Base-by-base conservation (phyloP, 2,329 filamentous ascomycete genomes). In the Periglandula ipomoeae region DNA sequence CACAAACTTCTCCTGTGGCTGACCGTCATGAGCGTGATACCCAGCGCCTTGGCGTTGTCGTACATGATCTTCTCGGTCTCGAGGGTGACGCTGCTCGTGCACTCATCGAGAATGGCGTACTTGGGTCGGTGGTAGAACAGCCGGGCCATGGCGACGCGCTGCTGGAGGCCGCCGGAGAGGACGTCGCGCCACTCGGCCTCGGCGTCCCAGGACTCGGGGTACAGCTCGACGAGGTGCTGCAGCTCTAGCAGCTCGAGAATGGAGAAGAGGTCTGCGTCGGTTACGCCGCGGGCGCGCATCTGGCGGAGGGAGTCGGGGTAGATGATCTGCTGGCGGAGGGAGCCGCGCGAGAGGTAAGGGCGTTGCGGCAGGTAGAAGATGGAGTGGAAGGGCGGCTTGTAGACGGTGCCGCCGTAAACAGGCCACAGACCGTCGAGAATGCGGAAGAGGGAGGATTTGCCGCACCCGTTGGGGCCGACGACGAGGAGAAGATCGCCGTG, bases 281-380 rank as follows among this genome's bases (percentile, higher is more conserved):
- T 89, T 30, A 93, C 76, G 43, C 86, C 84, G 60, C 89, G 90
- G 53, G 83, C 79, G 39, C 87, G 87, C 84, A 96, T 95, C 54
- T 90, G 85, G 46, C 87, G 84, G 17, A 95, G 68, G 8, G 82
- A 85, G 66, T 98, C 93, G 0, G 93, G 93, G 67, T 98, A 98
- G 51, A 93, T 95, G 58, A 98, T 89, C 61, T 98, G 93, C 65
- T 97, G 89, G 35, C 93, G 84, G n/a, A 98, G 79, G 2, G 87
- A 89, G 20, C 93, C 93, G 47, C 89, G 82, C 13, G 87, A 93
- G 2, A 98, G 78, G 62, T 98, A 98, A 0, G 93, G 93, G 2
- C 93, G 82, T 62, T 98, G 93, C 0, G 93, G 93, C 55, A 98
- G 94, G 70, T 98, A 98, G 70, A 97, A 98, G 62, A 98, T 97